Percentiles rank a stretch among this genome's conserved stretches.
phyloP scores from a whole-genome alignment of 73 alveolate genomes.

The Strombidium stylifer region DNA sequence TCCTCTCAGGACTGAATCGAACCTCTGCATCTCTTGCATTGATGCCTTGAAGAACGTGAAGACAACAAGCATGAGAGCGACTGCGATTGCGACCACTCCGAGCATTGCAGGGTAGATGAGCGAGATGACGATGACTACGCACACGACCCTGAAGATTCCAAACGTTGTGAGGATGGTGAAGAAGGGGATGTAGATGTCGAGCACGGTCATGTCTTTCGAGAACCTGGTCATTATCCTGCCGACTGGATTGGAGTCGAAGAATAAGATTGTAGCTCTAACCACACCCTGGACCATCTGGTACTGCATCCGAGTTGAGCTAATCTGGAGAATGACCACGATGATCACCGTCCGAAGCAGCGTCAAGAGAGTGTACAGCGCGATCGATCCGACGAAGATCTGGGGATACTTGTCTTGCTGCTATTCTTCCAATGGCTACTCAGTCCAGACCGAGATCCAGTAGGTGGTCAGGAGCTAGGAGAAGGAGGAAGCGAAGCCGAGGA shows the following conservation, averaged over 20 bases:
- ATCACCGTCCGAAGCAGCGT: constrained; percentile 1
- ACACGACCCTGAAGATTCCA: constrained; percentile 19
- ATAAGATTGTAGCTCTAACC: constrained; percentile 46
- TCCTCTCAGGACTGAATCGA: too few species aligned
- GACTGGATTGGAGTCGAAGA: constrained; percentile 55
- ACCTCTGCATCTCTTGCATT: too few species aligned
- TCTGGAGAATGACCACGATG: background rate
- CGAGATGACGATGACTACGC: too few species aligned
- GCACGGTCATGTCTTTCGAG: constrained; percentile 47
- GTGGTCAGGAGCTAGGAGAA: background rate
- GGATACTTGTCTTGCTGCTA: background rate
- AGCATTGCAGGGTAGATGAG: too few species aligned
- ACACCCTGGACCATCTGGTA: constrained; percentile 41
- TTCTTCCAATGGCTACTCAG: background rate
- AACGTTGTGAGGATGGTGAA: constrained; percentile 15
- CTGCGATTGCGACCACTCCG: too few species aligned
- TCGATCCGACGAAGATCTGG: background rate
- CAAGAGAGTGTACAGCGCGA: background rate
- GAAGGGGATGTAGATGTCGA: constrained; percentile 9
- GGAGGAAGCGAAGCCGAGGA: background rate
- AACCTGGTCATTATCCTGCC: constrained; percentile 63
- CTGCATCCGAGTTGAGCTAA: constrained; percentile 34
- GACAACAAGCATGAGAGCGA: too few species aligned
- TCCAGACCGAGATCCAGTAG: constrained; percentile 1
- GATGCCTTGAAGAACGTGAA: too few species aligned